phyloP scores from a whole-genome alignment of 2,329 filamentous ascomycete genomes.

The Alternaria tenuissima region DNA sequence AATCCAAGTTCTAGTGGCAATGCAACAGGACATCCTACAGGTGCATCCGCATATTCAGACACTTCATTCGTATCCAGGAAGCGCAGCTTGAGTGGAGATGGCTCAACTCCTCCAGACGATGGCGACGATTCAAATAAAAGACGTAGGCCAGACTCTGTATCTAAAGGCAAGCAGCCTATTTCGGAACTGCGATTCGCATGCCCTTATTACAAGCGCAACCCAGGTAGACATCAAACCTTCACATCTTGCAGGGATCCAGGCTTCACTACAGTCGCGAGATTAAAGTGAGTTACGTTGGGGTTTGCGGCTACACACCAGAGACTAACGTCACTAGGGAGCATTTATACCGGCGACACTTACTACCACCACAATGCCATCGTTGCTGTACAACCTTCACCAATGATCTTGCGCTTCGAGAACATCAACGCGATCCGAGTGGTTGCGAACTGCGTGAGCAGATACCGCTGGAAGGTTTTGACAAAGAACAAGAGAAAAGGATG shows the following conservation, averaged over 20 bases:
- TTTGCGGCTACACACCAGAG: not conserved
- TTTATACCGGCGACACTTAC: slow-evolving; percentile 21
- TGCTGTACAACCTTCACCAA: slow-evolving; percentile 33
- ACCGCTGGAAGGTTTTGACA: slow-evolving; percentile 34
- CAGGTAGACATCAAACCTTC: not conserved
- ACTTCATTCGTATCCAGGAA: not conserved
- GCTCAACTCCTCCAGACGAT: not conserved
- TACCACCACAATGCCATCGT: slow-evolving; percentile 36
- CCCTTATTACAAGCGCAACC: not conserved
- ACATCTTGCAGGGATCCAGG: not conserved
- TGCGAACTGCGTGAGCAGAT: slow-evolving; percentile 31
- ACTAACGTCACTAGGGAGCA: not conserved
- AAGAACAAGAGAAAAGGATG: slow-evolving; percentile 35
- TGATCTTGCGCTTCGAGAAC: slow-evolving; percentile 31
- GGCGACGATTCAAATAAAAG: not conserved
- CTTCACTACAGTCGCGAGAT: not conserved
- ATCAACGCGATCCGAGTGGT: slow-evolving; percentile 32
- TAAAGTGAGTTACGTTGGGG: not conserved
- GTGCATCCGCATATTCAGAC: not conserved
- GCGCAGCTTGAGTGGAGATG: not conserved
- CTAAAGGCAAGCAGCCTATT: not conserved
- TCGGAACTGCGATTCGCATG: not conserved
- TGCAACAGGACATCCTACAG: not conserved
- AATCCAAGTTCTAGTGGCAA: not conserved
- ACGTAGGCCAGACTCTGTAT: not conserved